phyloP scores from a whole-genome alignment of 1,284 basidiomycete species.

The Trametes hirsuta region DNA sequence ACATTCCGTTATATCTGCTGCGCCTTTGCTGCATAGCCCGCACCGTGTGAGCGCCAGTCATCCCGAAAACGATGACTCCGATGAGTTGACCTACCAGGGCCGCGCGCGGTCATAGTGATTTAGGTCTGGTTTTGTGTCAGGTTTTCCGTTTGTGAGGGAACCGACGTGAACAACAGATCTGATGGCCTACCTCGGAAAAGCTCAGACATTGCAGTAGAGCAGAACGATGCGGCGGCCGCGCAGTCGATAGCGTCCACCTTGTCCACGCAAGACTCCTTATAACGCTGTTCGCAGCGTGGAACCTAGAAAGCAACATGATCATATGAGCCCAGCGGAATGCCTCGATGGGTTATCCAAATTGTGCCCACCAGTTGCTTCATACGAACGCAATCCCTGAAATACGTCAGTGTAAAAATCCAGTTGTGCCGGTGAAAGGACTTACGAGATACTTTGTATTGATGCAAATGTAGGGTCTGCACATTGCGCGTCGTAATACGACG shows the following conservation, averaged over 20 bases:
- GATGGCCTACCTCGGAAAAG: neutral
- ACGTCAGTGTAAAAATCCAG: constrained; percentile 56
- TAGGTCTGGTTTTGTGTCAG: neutral
- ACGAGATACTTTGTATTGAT: constrained; percentile 35
- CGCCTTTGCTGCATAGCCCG: constrained; percentile 21
- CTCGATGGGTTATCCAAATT: neutral
- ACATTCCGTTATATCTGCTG: constrained; percentile 33
- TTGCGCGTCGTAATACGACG: constrained; percentile 35
- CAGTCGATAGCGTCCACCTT: constrained; percentile 43
- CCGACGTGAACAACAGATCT: neutral
- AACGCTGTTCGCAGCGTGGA: constrained; percentile 33
- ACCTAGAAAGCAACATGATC: constrained; percentile 5
- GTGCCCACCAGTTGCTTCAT: constrained; percentile 30
- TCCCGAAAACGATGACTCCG: neutral
- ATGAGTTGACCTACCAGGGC: constrained; percentile 26
- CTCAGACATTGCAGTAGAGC: constrained; percentile 23
- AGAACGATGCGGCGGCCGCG: constrained; percentile 42
- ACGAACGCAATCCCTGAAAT: constrained; percentile 39
- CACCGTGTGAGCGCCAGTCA: neutral
- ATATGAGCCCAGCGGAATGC: neutral
- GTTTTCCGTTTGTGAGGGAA: neutral
- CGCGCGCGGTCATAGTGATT: constrained; percentile 21
- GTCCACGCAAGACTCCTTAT: constrained; percentile 32
- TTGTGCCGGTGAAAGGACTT: constrained; percentile 38
- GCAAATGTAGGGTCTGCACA: constrained; percentile 33